phyloP scores from a whole-genome alignment of 331 rosid species.

The Pyracantha coccinea region DNA sequence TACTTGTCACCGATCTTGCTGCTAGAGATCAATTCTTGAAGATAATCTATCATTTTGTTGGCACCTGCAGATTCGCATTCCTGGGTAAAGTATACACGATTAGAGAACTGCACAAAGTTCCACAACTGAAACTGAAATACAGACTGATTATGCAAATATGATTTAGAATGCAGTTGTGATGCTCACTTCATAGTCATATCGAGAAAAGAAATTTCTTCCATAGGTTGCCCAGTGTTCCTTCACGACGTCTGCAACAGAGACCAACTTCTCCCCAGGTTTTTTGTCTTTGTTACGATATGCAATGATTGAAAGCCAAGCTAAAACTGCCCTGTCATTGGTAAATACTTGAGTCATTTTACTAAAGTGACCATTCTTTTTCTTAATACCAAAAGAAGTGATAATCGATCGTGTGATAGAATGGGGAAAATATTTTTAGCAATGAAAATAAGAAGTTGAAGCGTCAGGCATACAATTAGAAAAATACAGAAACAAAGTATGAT shows the following conservation, averaged over 20 bases:
- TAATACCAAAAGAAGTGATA: constrained; percentile 10
- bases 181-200: constrained; percentile 93
- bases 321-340: constrained; percentile 69
- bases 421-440: not conserved
- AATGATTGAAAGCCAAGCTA: constrained; percentile 95
- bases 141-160: not conserved
- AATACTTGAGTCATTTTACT: constrained; percentile 13
- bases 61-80: constrained; percentile 95
- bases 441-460: no score
- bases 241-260: constrained; percentile 74
- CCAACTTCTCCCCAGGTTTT: constrained; percentile 68
- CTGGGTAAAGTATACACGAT: constrained; percentile 31
- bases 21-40: constrained; percentile 50
- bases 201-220: constrained; percentile 91
- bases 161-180: constrained; percentile 6
- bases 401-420: not conserved
- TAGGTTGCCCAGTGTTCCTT: constrained; percentile 87
- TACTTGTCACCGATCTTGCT: constrained; percentile 76
- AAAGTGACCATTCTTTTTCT: no score
- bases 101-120: constrained; percentile 8
- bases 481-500: no score
- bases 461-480: no score
- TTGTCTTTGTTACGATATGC: constrained; percentile 81
- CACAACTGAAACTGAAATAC: constrained; percentile 1
- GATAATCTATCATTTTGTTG: constrained; percentile 67